Percentiles rank a stretch among this genome's conserved stretches.
Conservation (phyloP, 192 early-diverging fungal genomes). For the Coemansia sp. region DNA sequence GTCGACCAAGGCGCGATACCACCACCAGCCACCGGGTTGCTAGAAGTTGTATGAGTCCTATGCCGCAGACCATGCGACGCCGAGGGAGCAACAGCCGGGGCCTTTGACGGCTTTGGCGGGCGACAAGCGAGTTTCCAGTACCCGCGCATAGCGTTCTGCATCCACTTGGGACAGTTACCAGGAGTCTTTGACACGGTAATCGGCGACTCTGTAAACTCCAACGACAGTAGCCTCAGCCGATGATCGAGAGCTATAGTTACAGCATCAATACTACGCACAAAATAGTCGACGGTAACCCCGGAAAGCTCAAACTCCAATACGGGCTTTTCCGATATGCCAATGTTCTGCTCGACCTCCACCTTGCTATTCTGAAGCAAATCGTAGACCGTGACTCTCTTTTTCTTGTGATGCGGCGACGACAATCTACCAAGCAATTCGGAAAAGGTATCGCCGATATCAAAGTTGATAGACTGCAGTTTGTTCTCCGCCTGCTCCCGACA, state of each 20-base stretch:
- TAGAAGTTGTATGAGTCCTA: neutral
- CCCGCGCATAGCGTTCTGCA: conserved; percentile 50
- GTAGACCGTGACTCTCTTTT: conserved; percentile 38
- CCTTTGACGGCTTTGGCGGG: conserved; percentile 4
- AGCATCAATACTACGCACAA: conserved; percentile 45
- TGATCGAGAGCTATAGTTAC: conserved; percentile 51
- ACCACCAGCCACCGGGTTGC: neutral
- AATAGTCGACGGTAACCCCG: conserved; percentile 39
- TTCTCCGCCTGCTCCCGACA: conserved; percentile 51
- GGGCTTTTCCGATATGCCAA: conserved; percentile 17
- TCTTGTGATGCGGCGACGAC: conserved; percentile 18
- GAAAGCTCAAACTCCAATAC: conserved; percentile 25
- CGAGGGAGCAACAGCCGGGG: neutral
- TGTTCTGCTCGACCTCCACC: conserved; percentile 25
- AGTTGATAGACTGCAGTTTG: conserved; percentile 47
- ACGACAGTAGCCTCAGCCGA: conserved; percentile 32
- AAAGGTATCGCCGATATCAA: conserved; percentile 49
- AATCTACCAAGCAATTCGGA: conserved; percentile 34
- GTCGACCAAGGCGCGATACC: conserved; percentile 3
- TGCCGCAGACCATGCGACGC: neutral
- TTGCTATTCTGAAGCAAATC: conserved; percentile 48
- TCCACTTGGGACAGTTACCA: conserved; percentile 39
- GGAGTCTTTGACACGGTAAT: conserved; percentile 21
- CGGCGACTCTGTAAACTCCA: conserved; percentile 29
- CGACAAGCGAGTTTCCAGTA: conserved; percentile 49